Conservation (phyloP, 768 basidiomycete species). For the Hirschioporus abietinus region DNA sequence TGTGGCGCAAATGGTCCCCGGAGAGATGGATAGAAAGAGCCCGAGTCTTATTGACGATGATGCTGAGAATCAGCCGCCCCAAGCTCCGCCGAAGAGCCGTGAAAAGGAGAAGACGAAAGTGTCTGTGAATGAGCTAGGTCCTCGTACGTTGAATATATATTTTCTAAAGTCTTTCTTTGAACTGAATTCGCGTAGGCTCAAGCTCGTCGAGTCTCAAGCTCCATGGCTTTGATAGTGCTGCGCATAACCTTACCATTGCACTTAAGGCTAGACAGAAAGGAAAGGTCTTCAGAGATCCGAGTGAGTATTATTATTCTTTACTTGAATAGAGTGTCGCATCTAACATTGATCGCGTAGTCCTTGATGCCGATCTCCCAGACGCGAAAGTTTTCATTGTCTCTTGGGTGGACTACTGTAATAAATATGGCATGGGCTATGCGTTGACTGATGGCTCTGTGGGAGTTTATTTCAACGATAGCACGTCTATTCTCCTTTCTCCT, state of each 20-base stretch:
- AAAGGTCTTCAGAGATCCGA: slow-evolving; percentile 61
- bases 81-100: slow-evolving; percentile 17
- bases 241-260: slow-evolving; percentile 45
- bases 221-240: slow-evolving; percentile 65
- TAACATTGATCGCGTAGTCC: slow-evolving; percentile 7
- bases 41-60: slow-evolving; percentile 29
- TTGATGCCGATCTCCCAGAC: slow-evolving; percentile 45
- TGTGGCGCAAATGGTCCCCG: slow-evolving; percentile 88
- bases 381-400: slow-evolving; percentile 90
- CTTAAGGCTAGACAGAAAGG: slow-evolving; percentile 65
- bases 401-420: slow-evolving; percentile 99
- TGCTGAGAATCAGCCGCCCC: slow-evolving; percentile 28
- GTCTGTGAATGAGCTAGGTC: not conserved
- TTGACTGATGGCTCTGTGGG: slow-evolving; percentile 93
- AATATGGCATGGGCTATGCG: slow-evolving; percentile 99
- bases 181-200: not conserved
- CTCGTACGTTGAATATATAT: not conserved
- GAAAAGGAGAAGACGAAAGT: not conserved
- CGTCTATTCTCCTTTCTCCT: slow-evolving; percentile 76
- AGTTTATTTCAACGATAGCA: slow-evolving; percentile 96
- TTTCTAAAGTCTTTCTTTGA: not conserved
- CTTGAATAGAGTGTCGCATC: not conserved
- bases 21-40: slow-evolving; percentile 27
- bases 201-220: slow-evolving; percentile 25
- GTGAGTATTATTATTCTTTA: slow-evolving; percentile 23